These are phyloP conservation scores for Spathaspora hagerdaliae DNA, from an alignment of 805 yeast species.

Conservation along the genomic window DNA sequence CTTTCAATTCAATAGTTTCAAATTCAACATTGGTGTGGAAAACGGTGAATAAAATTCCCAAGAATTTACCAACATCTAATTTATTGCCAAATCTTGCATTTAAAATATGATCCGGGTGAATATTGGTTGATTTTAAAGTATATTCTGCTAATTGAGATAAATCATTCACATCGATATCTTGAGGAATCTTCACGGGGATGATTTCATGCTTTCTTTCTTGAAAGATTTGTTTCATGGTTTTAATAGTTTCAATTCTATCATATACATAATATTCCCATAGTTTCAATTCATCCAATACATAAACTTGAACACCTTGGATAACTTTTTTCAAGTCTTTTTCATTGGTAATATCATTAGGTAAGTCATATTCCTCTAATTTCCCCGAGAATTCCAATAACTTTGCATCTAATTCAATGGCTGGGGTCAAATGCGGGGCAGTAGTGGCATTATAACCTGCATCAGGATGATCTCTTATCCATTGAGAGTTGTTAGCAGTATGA, in stretches of 20 bases:
- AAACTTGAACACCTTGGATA: conserved; percentile 63
- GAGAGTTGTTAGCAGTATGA: conserved; percentile 89
- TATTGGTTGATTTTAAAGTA: conserved; percentile 40
- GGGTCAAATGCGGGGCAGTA: conserved; percentile 83
- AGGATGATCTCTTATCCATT: conserved; percentile 82
- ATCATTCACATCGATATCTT: conserved; percentile 32
- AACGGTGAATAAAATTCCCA: conserved; percentile 43
- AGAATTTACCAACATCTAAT: conserved; percentile 48
- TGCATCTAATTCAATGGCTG: conserved; percentile 83
- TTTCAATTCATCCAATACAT: conserved; percentile 62
- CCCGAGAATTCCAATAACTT: conserved; percentile 63
- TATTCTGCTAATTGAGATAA: conserved; percentile 45
- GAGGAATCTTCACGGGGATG: conserved; percentile 40
- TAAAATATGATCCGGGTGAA: conserved; percentile 40
- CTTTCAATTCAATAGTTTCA: conserved; percentile 28
- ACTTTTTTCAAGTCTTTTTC: conserved; percentile 55
- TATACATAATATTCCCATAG: conserved; percentile 90
- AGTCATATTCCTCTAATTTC: conserved; percentile 52
- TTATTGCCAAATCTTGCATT: conserved; percentile 51
- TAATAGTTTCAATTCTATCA: conserved; percentile 44
- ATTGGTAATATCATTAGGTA: conserved; percentile 51
- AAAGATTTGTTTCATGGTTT: conserved; percentile 37
- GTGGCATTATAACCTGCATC: conserved; percentile 82
- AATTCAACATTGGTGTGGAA: conserved; percentile 17
- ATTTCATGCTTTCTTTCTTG: conserved; percentile 13